These are phyloP conservation scores for Solanum bulbocastanum DNA, from an alignment of 257 asterid species.

Conservation along the genomic window DNA sequence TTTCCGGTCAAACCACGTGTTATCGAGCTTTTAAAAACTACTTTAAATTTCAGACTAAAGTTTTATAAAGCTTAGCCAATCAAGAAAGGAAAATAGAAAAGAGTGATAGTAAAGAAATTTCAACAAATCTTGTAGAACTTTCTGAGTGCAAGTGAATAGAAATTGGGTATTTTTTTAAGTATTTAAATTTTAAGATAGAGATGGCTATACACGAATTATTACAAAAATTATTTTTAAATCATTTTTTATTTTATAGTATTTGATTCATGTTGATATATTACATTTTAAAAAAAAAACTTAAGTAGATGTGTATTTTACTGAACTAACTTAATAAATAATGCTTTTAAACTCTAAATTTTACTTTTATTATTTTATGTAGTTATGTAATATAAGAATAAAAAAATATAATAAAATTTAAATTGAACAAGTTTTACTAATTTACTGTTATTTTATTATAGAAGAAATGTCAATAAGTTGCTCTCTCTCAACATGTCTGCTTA, in stretches of 20 bases:
- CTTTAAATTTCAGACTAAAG: background rate
- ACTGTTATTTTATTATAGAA: too few species aligned
- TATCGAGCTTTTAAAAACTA: background rate
- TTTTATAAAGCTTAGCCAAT: background rate
- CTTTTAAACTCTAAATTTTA: too few species aligned
- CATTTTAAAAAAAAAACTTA: background rate
- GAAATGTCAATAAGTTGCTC: background rate
- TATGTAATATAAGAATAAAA: background rate
- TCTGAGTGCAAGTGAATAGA: background rate
- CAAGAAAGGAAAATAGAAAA: background rate
- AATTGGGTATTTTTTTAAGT: background rate
- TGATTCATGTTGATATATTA: background rate
- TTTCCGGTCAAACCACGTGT: background rate
- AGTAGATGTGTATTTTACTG: background rate
- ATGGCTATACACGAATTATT: background rate
- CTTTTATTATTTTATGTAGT: background rate
- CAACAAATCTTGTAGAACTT: background rate
- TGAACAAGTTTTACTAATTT: background rate
- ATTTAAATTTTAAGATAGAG: background rate
- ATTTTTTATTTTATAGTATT: background rate
- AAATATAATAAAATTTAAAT: background rate
- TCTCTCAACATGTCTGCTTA: background rate
- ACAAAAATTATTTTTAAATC: background rate
- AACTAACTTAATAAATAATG: background rate
- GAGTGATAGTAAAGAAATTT: background rate